These are phyloP conservation scores for Neobulgaria alba DNA, from an alignment of 2,329 filamentous ascomycete species.

Conservation along the genomic window DNA sequence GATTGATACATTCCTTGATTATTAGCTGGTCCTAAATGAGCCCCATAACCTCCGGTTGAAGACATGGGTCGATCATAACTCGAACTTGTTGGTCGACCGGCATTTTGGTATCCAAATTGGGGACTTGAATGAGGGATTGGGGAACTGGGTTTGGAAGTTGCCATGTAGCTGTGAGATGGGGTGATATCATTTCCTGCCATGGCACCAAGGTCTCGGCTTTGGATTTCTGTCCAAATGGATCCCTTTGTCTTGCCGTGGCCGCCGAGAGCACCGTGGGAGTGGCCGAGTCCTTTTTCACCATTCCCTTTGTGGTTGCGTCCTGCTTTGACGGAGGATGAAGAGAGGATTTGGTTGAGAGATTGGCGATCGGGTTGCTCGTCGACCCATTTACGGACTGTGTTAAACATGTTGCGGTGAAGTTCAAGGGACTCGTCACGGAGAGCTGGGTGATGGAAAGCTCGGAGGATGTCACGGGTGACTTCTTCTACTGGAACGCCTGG, in stretches of 20 bases:
- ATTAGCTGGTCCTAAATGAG: slow-evolving; percentile 8
- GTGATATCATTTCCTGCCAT: slow-evolving; percentile 42
- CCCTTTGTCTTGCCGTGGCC: slow-evolving; percentile 50
- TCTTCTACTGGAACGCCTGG: slow-evolving; percentile 73
- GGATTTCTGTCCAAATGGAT: slow-evolving; percentile 53
- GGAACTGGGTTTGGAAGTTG: slow-evolving; percentile 18
- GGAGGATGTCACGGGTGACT: slow-evolving; percentile 71
- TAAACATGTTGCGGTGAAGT: slow-evolving; percentile 73
- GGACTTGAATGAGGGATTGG: slow-evolving; percentile 16
- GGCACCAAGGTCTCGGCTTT: slow-evolving; percentile 47
- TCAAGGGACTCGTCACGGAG: slow-evolving; percentile 67
- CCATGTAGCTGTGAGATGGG: slow-evolving; percentile 20
- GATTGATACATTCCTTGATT: slow-evolving; percentile 15
- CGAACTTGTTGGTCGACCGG: slow-evolving; percentile 8
- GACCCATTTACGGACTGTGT: slow-evolving; percentile 74
- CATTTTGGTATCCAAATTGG: slow-evolving; percentile 23
- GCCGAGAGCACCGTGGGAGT: slow-evolving; percentile 27
- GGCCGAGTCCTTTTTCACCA: slow-evolving; percentile 26
- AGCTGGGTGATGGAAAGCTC: slow-evolving; percentile 85
- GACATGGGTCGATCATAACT: slow-evolving; percentile 17
- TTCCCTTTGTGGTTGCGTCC: slow-evolving; percentile 68
- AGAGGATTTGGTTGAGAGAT: slow-evolving; percentile 66
- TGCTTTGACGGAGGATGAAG: slow-evolving; percentile 70
- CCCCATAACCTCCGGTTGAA: slow-evolving; percentile 15
- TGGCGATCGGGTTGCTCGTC: slow-evolving; percentile 58